These are phyloP conservation scores for Pseudogymnoascus sp. DNA, from an alignment of 2,329 filamentous ascomycete genomes.

Conservation along the genomic window DNA sequence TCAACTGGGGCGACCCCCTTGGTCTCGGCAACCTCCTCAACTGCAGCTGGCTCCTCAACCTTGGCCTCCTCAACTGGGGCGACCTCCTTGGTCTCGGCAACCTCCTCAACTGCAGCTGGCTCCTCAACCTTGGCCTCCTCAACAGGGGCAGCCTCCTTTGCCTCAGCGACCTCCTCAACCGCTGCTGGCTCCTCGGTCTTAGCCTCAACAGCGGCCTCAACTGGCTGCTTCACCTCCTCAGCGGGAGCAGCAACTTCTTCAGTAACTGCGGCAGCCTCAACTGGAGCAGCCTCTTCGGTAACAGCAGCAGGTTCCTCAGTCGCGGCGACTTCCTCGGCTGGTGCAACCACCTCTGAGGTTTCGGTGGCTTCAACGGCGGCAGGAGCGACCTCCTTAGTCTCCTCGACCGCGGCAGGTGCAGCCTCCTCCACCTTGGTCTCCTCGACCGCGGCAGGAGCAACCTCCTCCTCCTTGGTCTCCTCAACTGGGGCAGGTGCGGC, in stretches of 20 bases:
- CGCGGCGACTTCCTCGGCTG: not conserved
- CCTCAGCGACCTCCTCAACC: not conserved
- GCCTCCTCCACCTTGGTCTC: not conserved
- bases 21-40: not conserved
- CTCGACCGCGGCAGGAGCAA: not conserved
- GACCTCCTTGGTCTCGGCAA: not conserved
- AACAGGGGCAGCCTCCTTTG: not conserved
- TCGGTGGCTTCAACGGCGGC: not conserved
- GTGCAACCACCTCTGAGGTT: not conserved
- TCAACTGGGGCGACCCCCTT: not conserved
- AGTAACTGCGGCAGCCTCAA: not conserved
- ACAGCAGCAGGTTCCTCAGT: not conserved
- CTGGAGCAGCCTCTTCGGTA: not conserved
- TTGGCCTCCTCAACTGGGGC: too few species aligned
- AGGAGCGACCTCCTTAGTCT: not conserved
- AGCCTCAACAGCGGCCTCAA: not conserved
- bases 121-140: not conserved
- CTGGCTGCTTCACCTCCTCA: not conserved
- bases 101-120: not conserved
- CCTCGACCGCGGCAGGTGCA: not conserved
- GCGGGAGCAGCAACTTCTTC: not conserved
- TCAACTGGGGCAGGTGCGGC: not conserved
- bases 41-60: too few species aligned
- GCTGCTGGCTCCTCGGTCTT: not conserved
- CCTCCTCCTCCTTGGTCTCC: not conserved